Evolutionary conservation across 2,329 filamentous ascomycete species (phyloP), one percentile per base, ranked within the genome.

Genomic region (Ophiosphaerella narmari): DNA sequence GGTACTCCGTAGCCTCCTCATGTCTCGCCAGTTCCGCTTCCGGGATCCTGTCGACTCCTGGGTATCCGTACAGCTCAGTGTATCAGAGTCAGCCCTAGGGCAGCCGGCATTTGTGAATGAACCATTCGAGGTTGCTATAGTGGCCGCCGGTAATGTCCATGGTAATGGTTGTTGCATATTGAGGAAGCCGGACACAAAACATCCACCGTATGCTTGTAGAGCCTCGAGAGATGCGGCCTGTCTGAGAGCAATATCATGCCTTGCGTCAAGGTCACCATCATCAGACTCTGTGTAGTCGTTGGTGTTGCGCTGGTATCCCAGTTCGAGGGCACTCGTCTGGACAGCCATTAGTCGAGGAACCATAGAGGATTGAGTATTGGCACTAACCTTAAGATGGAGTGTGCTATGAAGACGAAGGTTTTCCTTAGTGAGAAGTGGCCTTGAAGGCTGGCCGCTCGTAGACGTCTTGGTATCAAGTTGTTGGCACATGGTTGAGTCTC

Each of bases 11-110:
- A 57, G 60, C 41, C 52, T 61, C 55, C 54, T 59, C 37, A 66
- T 46, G 26, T 48, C 52, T 41, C 56, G 66, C 58, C 63, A 62
- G 32, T 53, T 63, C 56, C 63, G 63, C 33, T 57, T 52, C 26
- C 54, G 40, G 54, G 46, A 43, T 36, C 50, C 43, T 39, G 53
- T 43, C 43, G 61, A 18, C 43, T 60, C 35, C 43, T 52, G 41
- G 16, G 52, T 35, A 32, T 57, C 52, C 50, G 54, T 16, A 31
- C 46, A 43, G 53, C 62, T 59, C 50, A 71, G 48, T 0, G 68
- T 71, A 44, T 70, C 67, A 16, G 69, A 72, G 18, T 71, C 70
- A 21, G 69, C 58, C 31, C 63, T 54, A n/a, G 63, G 64, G 40
- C 57, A 65, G 7, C 66, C 66, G 11, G 43, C 26, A 32, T 52